These are phyloP conservation scores for Hanseniaspora occidentalis DNA, from an alignment of 805 yeast genomes.

Conservation along the genomic window DNA sequence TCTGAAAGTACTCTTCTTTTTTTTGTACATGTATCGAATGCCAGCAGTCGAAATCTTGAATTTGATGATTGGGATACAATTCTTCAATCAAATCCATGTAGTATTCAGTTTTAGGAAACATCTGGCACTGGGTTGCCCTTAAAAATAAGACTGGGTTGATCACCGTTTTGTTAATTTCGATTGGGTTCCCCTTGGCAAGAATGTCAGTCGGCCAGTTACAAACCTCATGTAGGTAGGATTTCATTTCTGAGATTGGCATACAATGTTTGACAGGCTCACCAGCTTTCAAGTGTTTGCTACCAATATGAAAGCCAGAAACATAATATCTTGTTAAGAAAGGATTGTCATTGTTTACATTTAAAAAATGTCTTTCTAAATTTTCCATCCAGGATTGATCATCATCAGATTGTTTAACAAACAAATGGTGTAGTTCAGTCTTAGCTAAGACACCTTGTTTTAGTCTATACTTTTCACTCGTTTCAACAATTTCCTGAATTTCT, in stretches of 20 bases:
- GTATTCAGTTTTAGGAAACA: slow-evolving; percentile 23
- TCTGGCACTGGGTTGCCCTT: slow-evolving; percentile 30
- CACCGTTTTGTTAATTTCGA: slow-evolving; percentile 6
- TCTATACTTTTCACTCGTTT: neutral
- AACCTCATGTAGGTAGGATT: slow-evolving; percentile 14
- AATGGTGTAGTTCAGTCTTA: too few relatives aligned
- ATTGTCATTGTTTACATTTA: slow-evolving; percentile 7
- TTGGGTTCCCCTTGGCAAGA: slow-evolving; percentile 4
- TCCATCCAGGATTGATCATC: slow-evolving; percentile 18
- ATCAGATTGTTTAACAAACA: slow-evolving; percentile 8
- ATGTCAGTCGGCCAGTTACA: slow-evolving; percentile 17
- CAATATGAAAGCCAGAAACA: slow-evolving; percentile 16
- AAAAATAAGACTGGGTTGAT: slow-evolving; percentile 30
- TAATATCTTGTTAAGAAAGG: slow-evolving; percentile 17
- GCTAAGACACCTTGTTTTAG: too few relatives aligned
- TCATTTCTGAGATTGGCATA: slow-evolving; percentile 18
- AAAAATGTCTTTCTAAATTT: slow-evolving; percentile 11
- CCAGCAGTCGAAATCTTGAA: slow-evolving; percentile 19
- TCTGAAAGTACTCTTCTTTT: slow-evolving; percentile 10
- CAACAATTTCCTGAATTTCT: slow-evolving; percentile 13
- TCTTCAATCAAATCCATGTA: slow-evolving; percentile 12
- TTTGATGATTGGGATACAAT: slow-evolving; percentile 17
- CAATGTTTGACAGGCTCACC: slow-evolving; percentile 13
- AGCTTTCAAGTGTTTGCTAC: neutral
- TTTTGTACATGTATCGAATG: slow-evolving; percentile 20